Evolutionary conservation across 257 asterid genomes (phyloP).

Genomic region (Solanum virginianum): DNA sequence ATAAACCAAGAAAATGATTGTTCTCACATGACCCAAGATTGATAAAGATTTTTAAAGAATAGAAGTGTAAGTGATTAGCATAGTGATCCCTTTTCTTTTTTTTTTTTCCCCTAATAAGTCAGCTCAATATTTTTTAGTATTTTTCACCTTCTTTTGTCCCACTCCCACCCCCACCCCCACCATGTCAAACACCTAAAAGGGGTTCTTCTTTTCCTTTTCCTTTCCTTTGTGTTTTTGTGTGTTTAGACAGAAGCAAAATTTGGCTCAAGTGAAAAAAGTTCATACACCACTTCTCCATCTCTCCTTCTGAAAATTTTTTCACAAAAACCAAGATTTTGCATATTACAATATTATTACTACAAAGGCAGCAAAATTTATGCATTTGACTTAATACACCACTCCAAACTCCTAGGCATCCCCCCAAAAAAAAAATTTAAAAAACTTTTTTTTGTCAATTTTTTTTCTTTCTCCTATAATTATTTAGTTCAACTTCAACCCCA

Average conservation of each 20-base stretch:
- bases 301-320: background rate
- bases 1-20: conserved; percentile 58
- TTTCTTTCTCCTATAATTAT: background rate
- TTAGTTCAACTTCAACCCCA: background rate
- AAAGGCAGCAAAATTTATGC: conserved; percentile 2
- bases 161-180: background rate
- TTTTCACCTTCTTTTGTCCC: background rate
- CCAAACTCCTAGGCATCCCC: conserved; percentile 3
- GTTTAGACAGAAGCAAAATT: conserved; percentile 25
- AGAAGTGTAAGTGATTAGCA: background rate
- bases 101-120: background rate
- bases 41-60: background rate
- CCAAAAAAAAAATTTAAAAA: background rate
- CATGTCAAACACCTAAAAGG: background rate
- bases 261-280: conserved; percentile 12
- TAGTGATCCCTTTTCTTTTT: background rate
- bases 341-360: background rate
- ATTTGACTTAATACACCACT: background rate
- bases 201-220: background rate
- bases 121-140: background rate
- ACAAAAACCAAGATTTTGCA: background rate
- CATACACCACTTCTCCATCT: conserved; percentile 12
- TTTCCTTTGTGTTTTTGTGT: conserved; percentile 10
- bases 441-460: background rate
- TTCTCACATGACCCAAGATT: conserved; percentile 55